A percentile compares a stretch with the other conserved stretches of the same genome.
Evolutionary conservation across 495 filamentous ascomycete species (phyloP).

Genomic region (Hypoxylon crocopeplum): DNA sequence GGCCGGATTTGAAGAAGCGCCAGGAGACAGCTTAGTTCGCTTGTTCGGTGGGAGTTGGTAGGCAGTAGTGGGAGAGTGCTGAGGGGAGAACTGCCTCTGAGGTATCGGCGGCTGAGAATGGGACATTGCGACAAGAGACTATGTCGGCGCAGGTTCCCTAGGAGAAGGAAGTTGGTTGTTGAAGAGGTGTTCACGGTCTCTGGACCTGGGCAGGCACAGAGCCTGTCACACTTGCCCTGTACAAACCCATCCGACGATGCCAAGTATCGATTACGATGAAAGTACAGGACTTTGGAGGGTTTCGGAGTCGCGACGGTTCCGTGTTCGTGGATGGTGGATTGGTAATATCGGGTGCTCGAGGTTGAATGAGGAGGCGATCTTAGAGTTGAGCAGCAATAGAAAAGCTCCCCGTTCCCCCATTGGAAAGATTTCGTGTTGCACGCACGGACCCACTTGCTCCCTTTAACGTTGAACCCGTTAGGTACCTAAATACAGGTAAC

Average conservation of each 20-base stretch:
- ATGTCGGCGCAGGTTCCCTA: not conserved
- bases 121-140: too few relatives aligned
- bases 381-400: conserved; percentile 15
- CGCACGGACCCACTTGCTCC: conserved; percentile 18
- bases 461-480: not conserved
- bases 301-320: not conserved
- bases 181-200: conserved; percentile 1
- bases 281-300: not conserved
- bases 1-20: conserved; percentile 50
- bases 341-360: not conserved
- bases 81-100: conserved; percentile 46
- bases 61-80: conserved; percentile 47
- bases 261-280: too few relatives aligned
- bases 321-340: conserved; percentile 8
- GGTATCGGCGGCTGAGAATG: conserved; percentile 36
- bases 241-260: conserved; percentile 33
- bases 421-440: conserved; percentile 42
- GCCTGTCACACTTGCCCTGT: conserved; percentile 30
- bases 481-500: not conserved
- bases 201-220: conserved; percentile 37
- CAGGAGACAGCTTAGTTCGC: conserved; percentile 72
- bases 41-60: conserved; percentile 64
- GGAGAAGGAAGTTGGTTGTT: not conserved
- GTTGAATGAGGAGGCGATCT: conserved; percentile 30
- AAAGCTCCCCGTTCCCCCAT: conserved; percentile 33